phyloP scores from a whole-genome alignment of 2,329 filamentous ascomycete species.

The Malbranchea zuffiana region DNA sequence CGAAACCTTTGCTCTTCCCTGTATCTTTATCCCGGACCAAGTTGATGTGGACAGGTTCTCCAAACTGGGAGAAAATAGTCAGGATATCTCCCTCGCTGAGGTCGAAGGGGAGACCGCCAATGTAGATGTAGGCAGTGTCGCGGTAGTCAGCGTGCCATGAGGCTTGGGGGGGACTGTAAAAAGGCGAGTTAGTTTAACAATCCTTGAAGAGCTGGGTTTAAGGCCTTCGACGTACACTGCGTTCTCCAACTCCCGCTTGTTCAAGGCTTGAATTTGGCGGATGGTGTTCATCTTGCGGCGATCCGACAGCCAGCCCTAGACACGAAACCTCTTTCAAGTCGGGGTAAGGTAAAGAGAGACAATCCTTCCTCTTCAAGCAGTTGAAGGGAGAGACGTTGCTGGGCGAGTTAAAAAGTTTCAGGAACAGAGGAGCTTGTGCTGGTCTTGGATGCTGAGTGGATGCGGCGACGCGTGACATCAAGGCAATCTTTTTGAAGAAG shows the following conservation, averaged over 20 bases:
- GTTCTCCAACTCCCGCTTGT: constrained; percentile 86
- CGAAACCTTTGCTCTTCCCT: constrained; percentile 87
- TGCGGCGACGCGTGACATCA: constrained; percentile 13
- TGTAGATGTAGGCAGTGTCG: constrained; percentile 93
- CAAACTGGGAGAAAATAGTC: constrained; percentile 93
- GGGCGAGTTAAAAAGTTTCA: no score
- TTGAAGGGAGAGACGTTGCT: not conserved
- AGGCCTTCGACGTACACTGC: constrained; percentile 52
- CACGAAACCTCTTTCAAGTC: not conserved
- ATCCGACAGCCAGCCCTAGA: not conserved
- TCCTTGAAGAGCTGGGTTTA: not conserved
- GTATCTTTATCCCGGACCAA: constrained; percentile 91
- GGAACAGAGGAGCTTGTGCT: not conserved
- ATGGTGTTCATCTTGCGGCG: constrained; percentile 76
- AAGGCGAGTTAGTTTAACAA: constrained; percentile 20
- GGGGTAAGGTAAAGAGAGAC: not conserved
- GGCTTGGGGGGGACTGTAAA: constrained; percentile 63
- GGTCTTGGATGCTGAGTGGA: not conserved
- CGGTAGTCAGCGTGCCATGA: constrained; percentile 98
- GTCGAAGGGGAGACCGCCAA: constrained; percentile 85
- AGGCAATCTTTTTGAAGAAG: not conserved
- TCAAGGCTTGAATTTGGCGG: constrained; percentile 81
- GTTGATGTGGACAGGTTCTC: constrained; percentile 87
- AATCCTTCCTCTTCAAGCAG: not conserved
- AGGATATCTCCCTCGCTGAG: constrained; percentile 92